These are phyloP conservation scores for Leucogyrophana mollusca DNA, from an alignment of 768 basidiomycete genomes.

Conservation along the genomic window DNA sequence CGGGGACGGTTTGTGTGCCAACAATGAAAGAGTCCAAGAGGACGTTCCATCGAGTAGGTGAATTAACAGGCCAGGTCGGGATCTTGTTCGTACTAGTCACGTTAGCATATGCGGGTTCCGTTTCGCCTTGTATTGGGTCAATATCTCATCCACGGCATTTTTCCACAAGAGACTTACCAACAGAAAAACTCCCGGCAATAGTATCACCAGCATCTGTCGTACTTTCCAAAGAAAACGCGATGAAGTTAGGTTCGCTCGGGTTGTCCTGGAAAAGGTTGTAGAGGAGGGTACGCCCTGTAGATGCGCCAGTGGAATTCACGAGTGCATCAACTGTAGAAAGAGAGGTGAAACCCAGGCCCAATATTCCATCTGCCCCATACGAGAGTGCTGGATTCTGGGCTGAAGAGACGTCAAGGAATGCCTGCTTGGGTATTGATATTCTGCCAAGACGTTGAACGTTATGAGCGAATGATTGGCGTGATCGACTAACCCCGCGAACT, in stretches of 20 bases:
- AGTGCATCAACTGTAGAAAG: constrained; percentile 70
- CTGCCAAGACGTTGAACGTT: constrained; percentile 32
- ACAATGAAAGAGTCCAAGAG: constrained; percentile 73
- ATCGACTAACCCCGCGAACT: constrained; percentile 65
- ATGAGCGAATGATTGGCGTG: background rate
- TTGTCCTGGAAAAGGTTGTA: constrained; percentile 75
- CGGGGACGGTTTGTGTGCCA: constrained; percentile 46
- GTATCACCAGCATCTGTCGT: constrained; percentile 48
- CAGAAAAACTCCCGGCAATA: constrained; percentile 66
- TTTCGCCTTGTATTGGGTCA: constrained; percentile 49
- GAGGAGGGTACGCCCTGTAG: constrained; percentile 66
- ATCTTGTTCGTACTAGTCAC: constrained; percentile 60
- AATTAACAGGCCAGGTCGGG: constrained; percentile 67
- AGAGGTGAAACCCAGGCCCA: constrained; percentile 76
- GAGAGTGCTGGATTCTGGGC: constrained; percentile 73
- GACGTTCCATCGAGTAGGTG: constrained; percentile 73
- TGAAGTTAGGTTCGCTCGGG: constrained; percentile 72
- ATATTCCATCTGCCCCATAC: constrained; percentile 70
- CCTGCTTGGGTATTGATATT: constrained; percentile 65
- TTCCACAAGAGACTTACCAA: constrained; percentile 45
- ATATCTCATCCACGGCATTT: background rate
- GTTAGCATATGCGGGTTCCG: constrained; percentile 58
- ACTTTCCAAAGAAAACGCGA: constrained; percentile 73
- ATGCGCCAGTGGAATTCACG: constrained; percentile 55
- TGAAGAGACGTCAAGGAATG: constrained; percentile 59